phyloP scores from a whole-genome alignment of 2,329 filamentous ascomycete genomes.

The Coniella vitis region DNA sequence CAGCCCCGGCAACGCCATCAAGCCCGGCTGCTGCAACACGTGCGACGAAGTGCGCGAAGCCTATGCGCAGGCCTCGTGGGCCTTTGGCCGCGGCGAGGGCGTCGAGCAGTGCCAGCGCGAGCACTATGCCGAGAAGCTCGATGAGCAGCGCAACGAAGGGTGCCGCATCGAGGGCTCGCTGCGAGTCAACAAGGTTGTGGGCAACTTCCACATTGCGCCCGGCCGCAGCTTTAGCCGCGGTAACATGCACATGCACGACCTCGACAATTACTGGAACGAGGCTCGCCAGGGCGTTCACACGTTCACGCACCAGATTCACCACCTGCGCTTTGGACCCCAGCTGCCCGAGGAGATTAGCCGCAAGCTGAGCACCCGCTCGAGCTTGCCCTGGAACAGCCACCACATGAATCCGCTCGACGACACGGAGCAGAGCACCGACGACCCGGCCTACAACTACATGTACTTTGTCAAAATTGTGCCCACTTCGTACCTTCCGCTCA shows the following conservation, averaged over 20 bases:
- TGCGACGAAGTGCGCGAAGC: slow-evolving; percentile 96
- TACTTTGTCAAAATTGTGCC: slow-evolving; percentile 99
- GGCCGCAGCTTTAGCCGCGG: slow-evolving; percentile 93
- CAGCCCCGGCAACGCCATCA: slow-evolving; percentile 62
- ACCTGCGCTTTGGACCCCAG: slow-evolving; percentile 87
- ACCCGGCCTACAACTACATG: slow-evolving; percentile 92
- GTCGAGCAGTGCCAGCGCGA: slow-evolving; percentile 95
- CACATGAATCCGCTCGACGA: slow-evolving; percentile 87
- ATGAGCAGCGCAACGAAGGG: slow-evolving; percentile 82
- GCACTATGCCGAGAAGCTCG: slow-evolving; percentile 84
- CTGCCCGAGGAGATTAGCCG: slow-evolving; percentile 64
- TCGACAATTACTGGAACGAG: slow-evolving; percentile 87
- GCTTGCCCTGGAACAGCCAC: slow-evolving; percentile 72
- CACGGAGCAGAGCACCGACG: slow-evolving; percentile 67
- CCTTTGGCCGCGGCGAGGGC: slow-evolving; percentile 83
- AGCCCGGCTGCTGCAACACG: slow-evolving; percentile 91
- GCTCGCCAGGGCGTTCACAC: slow-evolving; percentile 66
- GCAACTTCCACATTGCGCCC: slow-evolving; percentile 97
- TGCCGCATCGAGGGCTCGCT: slow-evolving; percentile 90
- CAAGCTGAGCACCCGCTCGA: slow-evolving; percentile 46
- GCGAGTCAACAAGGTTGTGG: slow-evolving; percentile 95
- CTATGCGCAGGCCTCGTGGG: slow-evolving; percentile 84
- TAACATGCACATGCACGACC: slow-evolving; percentile 95
- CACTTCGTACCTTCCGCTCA: slow-evolving; percentile 87
- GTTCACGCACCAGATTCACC: slow-evolving; percentile 83